Base-by-base conservation (phyloP, 306 rosid genomes). In the Cicer judaicum region DNA sequence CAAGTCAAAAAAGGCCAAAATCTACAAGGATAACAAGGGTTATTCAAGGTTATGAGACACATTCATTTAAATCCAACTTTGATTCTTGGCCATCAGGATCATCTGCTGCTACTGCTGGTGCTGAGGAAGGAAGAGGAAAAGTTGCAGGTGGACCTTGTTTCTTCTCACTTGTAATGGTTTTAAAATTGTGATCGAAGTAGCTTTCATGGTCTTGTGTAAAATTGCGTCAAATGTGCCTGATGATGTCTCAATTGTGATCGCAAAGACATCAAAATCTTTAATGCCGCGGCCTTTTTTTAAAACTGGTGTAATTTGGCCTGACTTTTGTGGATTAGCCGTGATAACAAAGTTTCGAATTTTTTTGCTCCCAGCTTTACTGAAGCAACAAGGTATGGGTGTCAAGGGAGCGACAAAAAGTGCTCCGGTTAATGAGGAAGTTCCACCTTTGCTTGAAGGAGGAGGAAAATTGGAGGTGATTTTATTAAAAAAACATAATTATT, bases 71-170 rank as follows among this genome's bases (percentile, higher is more conserved):
- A 86, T 89, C 97, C 84, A 90, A 90, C 86, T 95, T 95, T 41
- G 97, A 87, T 82, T 81, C 98, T 76, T 95, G 99, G 99, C 98
- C 99, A 75, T 86, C 87, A 46, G 99, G 99, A 77, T 89, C 98
- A 77, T 89, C 98, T 49, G 79, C 89, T 70, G 59, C 88, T 70
- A 73, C 93, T 47, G 88, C 92, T 52, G 88, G 92, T 74, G 79
- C 93, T 44, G 99, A 95, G 83, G 99, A 95, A 72, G 99, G 98
- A 88, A 86, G 98, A 83, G 99, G 99, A 84, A 95, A 95, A 89
- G 99, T 95, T 72, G 98, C 98, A 79, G 99, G 99, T 95, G 68
- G 52, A 64, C 14, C 43, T 64, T 43, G 60, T 46, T 61, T 83
- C 67, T 63, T 79, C 46, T 64, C 21, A 42, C 38, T 61, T 56